A percentile compares a stretch with the other conserved stretches of the same genome.
phyloP scores from a whole-genome alignment of 345 rosid species.

The Brassica juncea region DNA sequence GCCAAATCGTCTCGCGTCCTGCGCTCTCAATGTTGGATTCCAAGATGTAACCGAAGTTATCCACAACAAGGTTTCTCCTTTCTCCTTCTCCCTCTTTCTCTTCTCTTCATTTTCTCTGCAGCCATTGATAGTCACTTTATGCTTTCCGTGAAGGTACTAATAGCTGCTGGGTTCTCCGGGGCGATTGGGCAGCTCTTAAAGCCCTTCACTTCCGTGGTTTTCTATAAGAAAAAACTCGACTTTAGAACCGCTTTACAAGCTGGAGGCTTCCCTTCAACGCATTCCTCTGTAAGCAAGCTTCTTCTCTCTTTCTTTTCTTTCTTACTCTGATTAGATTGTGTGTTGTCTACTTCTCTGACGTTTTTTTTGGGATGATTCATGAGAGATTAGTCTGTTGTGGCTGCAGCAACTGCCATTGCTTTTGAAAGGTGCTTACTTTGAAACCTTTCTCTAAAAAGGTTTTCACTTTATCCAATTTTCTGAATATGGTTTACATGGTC shows the following conservation, averaged over 20 bases:
- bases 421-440: conserved; percentile 64
- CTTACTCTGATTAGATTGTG: neutral
- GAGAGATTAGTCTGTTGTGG: conserved; percentile 65
- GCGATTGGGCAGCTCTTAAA: conserved; percentile 86
- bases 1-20: conserved; percentile 34
- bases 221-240: conserved; percentile 65
- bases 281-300: conserved; percentile 51
- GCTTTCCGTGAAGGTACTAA: conserved; percentile 53
- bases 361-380: conserved; percentile 10
- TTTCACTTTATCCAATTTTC: neutral
- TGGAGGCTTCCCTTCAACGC: conserved; percentile 96
- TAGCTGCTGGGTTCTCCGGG: conserved; percentile 73
- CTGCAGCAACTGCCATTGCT: conserved; percentile 81
- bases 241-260: conserved; percentile 58
- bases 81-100: neutral
- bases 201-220: conserved; percentile 64
- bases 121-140: neutral
- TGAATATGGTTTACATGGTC: conserved; percentile 1
- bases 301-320: neutral
- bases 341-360: conserved; percentile 15
- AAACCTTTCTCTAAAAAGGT: neutral
- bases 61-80: conserved; percentile 64
- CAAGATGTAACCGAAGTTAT: conserved; percentile 59
- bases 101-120: neutral
- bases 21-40: conserved; percentile 47